Base-by-base conservation (phyloP, 192 early-diverging fungal species). In the Gonapodya sp. region DNA sequence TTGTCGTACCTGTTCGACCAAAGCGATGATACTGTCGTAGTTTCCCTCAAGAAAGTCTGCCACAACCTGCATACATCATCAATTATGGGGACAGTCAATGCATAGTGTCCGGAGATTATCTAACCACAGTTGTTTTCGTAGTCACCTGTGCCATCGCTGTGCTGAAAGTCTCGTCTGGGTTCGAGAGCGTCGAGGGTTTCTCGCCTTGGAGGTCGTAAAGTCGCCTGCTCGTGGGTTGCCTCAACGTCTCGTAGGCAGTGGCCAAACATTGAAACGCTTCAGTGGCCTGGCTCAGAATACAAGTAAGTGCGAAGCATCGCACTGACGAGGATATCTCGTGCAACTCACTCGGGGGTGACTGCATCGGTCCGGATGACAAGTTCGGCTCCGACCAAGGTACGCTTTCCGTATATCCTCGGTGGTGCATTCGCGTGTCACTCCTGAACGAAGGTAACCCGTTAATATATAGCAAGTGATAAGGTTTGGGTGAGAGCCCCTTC, bases 181-280 rank as follows among this genome's bases (percentile, higher is more conserved):
- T 32, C 30, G 75, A 18, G 8, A 2, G 18, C 30, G 34, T 32
- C 2, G 8, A 14, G 18, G 30, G 30, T 31, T 34, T 18, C 34
- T 77, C 75, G 8, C 75, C 75, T 34, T 77, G 75, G 8, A 77
- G 75, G 75, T 77, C 75, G 31, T 77, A 77, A 16, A 77, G 75
- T 77, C 31, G 16, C 75, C 75, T 16, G 30, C 34, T 77, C 2
- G 18, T 31, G 30, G 75, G 75, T 14, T 77, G 30, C 30, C 75
- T 16, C 30, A 77, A 34, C 2, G 75, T 77, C 75, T 77, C 75
- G 34, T 77, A 77, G 30, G 75, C 75, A 77, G 75, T 34, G 8
- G 75, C 75, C 14, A 77, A 34, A 8, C 75, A 34, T 34, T 77
- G 75, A 31, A 77, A 77, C 2, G 75, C 75, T 31, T 77, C 75